Evolutionary conservation across 176 grass and related monocot genomes (phyloP).

Genomic region (Rhipidocladum racemiflorum): DNA sequence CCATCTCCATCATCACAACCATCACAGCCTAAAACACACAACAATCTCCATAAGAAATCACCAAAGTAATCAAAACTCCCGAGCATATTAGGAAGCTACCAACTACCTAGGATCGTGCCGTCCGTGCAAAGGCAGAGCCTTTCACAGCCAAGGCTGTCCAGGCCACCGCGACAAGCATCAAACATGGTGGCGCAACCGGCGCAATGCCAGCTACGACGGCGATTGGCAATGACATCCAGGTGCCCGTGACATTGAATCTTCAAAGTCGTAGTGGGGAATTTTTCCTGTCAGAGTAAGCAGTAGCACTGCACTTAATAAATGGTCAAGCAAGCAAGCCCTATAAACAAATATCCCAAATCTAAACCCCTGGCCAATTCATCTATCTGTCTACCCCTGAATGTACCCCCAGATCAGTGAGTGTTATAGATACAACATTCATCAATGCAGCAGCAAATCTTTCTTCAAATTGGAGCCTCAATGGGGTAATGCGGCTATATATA

Average conservation of each 20-base stretch:
- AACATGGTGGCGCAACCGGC: conserved; percentile 45
- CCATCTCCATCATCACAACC: too few species aligned
- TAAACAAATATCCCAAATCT: conserved; percentile 11
- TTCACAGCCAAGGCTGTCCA: too few species aligned
- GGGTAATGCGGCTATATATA: conserved; percentile 36
- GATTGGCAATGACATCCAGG: conserved; percentile 73
- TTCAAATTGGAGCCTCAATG: conserved; percentile 24
- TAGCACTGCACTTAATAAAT: background rate
- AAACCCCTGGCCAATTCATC: background rate
- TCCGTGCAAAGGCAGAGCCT: too few species aligned
- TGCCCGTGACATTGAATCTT: conserved; percentile 81
- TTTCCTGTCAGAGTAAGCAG: background rate
- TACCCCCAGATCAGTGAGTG: conserved; percentile 33
- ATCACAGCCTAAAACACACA: too few species aligned
- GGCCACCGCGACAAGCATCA: conserved; percentile 30
- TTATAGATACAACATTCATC: conserved; percentile 35
- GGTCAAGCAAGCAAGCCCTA: background rate
- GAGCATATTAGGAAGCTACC: too few species aligned
- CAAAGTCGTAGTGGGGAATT: background rate
- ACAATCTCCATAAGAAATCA: too few species aligned
- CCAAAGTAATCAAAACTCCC: too few species aligned
- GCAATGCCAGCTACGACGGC: conserved; percentile 72
- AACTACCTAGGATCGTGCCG: too few species aligned
- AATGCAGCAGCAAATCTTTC: conserved; percentile 23
- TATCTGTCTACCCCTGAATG: background rate